These are phyloP conservation scores for Kodamaea neixiangensis DNA, from an alignment of 805 yeast species.

Conservation along the genomic window DNA sequence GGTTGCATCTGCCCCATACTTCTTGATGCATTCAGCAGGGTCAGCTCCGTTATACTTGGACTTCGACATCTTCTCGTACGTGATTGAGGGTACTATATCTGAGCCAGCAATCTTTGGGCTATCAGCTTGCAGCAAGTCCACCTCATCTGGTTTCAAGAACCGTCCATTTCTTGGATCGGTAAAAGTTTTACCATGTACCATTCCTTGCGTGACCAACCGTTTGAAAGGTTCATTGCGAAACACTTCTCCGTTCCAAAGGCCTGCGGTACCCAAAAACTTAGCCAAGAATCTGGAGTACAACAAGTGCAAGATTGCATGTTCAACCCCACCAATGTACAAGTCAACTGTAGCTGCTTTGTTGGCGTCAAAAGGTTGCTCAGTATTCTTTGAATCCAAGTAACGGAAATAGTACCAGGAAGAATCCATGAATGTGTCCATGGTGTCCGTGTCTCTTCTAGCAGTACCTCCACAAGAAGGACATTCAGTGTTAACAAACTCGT, in stretches of 20 bases:
- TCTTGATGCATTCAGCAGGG: conserved; percentile 70
- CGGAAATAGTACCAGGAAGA: conserved; percentile 96
- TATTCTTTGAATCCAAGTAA: conserved; percentile 73
- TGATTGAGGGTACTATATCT: conserved; percentile 52
- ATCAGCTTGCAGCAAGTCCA: conserved; percentile 44
- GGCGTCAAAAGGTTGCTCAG: conserved; percentile 50
- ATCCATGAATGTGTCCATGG: conserved; percentile 98
- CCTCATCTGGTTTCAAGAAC: conserved; percentile 78
- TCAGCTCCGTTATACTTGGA: conserved; percentile 95
- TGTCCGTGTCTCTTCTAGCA: conserved; percentile 91
- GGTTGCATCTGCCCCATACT: conserved; percentile 91
- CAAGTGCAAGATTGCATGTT: conserved; percentile 92
- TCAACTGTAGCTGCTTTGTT: conserved; percentile 64
- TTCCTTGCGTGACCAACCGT: conserved; percentile 87
- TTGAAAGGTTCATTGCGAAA: conserved; percentile 77
- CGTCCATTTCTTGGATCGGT: conserved; percentile 70
- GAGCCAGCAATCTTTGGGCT: conserved; percentile 51
- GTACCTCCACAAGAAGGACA: conserved; percentile 80
- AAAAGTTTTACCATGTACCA: conserved; percentile 94
- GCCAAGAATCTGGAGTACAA: conserved; percentile 84
- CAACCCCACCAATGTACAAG: conserved; percentile 91
- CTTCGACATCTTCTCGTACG: conserved; percentile 94
- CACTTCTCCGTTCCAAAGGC: conserved; percentile 64
- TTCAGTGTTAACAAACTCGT: conserved; percentile 65
- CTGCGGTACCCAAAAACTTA: conserved; percentile 69